These are phyloP conservation scores for Melastoma malabathricum DNA, from an alignment of 345 rosid species.

Conservation along the genomic window DNA sequence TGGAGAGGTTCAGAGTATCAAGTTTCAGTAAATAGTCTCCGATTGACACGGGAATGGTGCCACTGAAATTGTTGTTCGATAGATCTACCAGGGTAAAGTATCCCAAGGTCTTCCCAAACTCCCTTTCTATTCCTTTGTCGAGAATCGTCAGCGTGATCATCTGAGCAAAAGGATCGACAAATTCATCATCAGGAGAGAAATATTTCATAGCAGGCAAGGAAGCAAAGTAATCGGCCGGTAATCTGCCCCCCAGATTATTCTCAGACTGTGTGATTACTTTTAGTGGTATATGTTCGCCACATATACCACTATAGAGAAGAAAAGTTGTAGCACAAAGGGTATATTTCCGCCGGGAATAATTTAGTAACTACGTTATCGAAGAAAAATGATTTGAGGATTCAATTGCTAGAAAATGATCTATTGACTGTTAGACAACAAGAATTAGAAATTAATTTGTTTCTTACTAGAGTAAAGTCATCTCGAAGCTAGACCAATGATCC, in stretches of 20 bases:
- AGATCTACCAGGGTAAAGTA: constrained; percentile 7
- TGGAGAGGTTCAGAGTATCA: constrained; percentile 2
- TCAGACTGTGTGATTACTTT: constrained; percentile 6
- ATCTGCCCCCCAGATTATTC: background rate
- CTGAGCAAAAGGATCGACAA: background rate
- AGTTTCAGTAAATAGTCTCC: constrained; percentile 3
- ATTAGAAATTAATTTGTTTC: too few relatives aligned
- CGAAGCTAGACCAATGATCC: too few relatives aligned
- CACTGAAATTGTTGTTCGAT: constrained; percentile 1
- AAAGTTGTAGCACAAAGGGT: too few relatives aligned
- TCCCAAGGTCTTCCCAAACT: constrained; percentile 4
- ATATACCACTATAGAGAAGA: too few relatives aligned
- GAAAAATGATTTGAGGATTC: too few relatives aligned
- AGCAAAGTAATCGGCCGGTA: constrained; percentile 3
- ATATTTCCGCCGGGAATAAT: too few relatives aligned
- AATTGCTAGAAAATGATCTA: too few relatives aligned
- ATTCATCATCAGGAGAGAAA: background rate
- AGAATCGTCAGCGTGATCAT: constrained; percentile 1
- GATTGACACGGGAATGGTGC: constrained; percentile 1
- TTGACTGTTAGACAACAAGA: too few relatives aligned
- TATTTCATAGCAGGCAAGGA: constrained; percentile 5
- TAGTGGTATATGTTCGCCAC: too few relatives aligned
- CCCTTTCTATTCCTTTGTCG: constrained; percentile 3
- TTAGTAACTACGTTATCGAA: too few relatives aligned
- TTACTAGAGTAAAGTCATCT: too few relatives aligned